Evolutionary conservation across 176 grass and related monocot species (phyloP), one percentile per base, ranked within the genome.

Genomic region (Saccharum officinarum): DNA sequence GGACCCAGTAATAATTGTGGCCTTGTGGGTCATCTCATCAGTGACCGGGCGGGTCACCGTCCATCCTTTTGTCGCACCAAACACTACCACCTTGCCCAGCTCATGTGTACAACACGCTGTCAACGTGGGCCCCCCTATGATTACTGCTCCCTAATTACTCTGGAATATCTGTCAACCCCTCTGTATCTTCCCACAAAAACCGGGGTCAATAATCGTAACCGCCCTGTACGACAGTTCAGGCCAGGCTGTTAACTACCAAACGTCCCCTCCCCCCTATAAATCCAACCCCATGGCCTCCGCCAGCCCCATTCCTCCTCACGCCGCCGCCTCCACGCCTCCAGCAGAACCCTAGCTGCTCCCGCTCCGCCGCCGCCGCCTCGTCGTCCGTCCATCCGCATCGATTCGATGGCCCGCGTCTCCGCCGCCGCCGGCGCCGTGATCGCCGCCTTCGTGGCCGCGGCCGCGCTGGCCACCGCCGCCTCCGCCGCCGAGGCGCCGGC

Each of bases 401-500:
- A 57, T 9, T 1, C 8, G 59, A 61, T 93, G 91, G 88, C 88
- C 38, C 87, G 66, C 30, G 10, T 73, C 37, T 64, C 49, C 88
- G 68, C 82, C n/a, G 17, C 13, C 26, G 33, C 49, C 88, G 68
- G 78, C n/a, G 17, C 13, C 26, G 33, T 69, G 28, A 33, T 72
- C 60, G 64, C 76, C 10, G 45, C 78, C 75, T 0, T 76, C 25
- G 23, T 86, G 17, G 66, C 63, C 55, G 15, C 37, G 39, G 69
- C 67, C 15, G 65, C 84, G 38, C 62, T 91, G 4, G 59, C 63
- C 71, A 22, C 40, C 34, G 12, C 72, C 2, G 82, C 65, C 41
- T 84, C 82, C 44, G 85, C 92, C 23, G 26, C 88, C 33, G 85
- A 90, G 4, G 92, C 86, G 1, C 85, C 84, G 10, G 83, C 89